Evolutionary conservation across 352 stramenopile species (phyloP).

Genomic region (Thraustotheca clavata): DNA sequence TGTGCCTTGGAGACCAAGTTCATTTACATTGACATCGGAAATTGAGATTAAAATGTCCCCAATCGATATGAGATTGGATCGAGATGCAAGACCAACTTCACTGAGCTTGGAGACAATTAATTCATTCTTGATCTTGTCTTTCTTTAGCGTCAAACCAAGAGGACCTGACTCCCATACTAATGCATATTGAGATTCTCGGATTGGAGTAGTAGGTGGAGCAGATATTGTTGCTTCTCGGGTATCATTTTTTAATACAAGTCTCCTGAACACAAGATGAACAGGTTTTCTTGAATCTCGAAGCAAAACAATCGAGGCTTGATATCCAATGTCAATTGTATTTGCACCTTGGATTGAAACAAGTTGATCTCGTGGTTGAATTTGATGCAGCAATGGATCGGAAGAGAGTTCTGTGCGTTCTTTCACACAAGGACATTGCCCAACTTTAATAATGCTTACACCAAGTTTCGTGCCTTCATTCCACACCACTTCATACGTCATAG

Average conservation of each 20-base stretch:
- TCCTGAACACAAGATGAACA: slow-evolving; percentile 6
- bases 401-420: background rate
- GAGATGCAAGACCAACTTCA: slow-evolving; percentile 12
- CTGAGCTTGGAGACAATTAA: slow-evolving; percentile 7
- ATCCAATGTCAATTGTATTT: slow-evolving; percentile 6
- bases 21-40: slow-evolving; percentile 9
- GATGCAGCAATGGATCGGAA: background rate
- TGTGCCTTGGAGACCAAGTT: slow-evolving; percentile 14
- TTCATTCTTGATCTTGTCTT: slow-evolving; percentile 4
- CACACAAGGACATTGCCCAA: background rate
- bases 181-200: slow-evolving; percentile 15
- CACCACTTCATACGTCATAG: slow-evolving; percentile 1
- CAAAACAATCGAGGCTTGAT: slow-evolving; percentile 17
- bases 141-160: slow-evolving; percentile 18
- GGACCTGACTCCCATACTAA: slow-evolving; percentile 18
- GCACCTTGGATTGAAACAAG: slow-evolving; percentile 14
- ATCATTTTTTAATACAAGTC: background rate
- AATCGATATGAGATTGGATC: slow-evolving; percentile 16
- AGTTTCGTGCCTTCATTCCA: slow-evolving; percentile 13
- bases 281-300: slow-evolving; percentile 14
- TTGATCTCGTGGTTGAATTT: slow-evolving; percentile 17
- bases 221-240: no score
- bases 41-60: slow-evolving; percentile 16
- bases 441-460: slow-evolving; percentile 17
- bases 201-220: background rate